Conservation (phyloP, 2,329 filamentous ascomycete species). For the Malbranchea zuffiana region DNA sequence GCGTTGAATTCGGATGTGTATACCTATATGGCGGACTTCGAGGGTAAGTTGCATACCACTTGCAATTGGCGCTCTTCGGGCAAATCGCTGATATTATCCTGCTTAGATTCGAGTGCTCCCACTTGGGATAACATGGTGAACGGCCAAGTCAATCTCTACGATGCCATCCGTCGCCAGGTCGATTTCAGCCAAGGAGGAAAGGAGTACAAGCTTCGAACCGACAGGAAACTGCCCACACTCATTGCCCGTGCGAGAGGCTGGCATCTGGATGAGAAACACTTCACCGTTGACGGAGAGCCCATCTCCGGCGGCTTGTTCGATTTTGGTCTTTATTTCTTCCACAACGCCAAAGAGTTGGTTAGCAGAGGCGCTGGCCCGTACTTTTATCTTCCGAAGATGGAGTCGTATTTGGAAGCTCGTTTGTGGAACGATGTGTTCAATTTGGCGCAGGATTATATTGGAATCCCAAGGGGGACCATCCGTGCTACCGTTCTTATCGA, state of each 20-base stretch:
- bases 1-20: conserved; percentile 91
- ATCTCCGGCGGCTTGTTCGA: conserved; percentile 90
- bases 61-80: neutral
- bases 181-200: conserved; percentile 94
- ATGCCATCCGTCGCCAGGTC: conserved; percentile 83
- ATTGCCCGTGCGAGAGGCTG: conserved; percentile 92
- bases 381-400: conserved; percentile 98
- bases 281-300: conserved; percentile 88
- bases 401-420: conserved; percentile 90
- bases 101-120: conserved; percentile 75
- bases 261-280: conserved; percentile 97
- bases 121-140: conserved; percentile 99
- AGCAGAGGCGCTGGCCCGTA: conserved; percentile 80
- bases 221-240: conserved; percentile 74
- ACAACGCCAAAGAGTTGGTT: conserved; percentile 85
- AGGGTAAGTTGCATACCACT: conserved; percentile 52
- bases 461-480: conserved; percentile 81
- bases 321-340: conserved; percentile 98
- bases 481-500: conserved; percentile 93
- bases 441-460: conserved; percentile 83
- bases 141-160: conserved; percentile 94
- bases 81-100: neutral
- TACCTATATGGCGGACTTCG: conserved; percentile 99
- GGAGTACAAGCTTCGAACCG: conserved; percentile 93
- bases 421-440: conserved; percentile 99